Evolutionary conservation across 805 yeast species (phyloP), one percentile per base, ranked within the genome.

Genomic region (Kluyveromyces lactis): DNA sequence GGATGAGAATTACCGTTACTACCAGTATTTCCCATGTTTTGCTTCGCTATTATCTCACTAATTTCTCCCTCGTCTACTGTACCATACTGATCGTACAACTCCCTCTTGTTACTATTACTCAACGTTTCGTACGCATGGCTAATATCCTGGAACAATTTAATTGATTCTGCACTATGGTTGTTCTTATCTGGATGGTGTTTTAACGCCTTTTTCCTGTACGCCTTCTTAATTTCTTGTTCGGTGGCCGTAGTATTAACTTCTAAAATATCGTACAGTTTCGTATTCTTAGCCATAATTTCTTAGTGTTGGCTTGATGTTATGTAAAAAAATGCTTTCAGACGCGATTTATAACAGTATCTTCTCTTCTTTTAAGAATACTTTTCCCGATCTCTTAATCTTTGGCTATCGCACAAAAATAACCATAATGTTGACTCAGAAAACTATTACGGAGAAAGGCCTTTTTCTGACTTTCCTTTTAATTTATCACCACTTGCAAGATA

Each of bases 151-250:
- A 81, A 84, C 44, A 60, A 63, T 42, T 68, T 70, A 3, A 76
- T 73, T 28, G 73, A 64, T 21, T 62, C 68, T 5, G 72, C 73
- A 13, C 73, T 59, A 45, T 67, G 72, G 41, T 66, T 64, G 16
- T 75, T 74, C 49, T 75, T 74, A 53, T 81, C 89, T 1, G 89
- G 89, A 53, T 81, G 89, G 52, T 68, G 73, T 49, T 65, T 65
- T 36, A 73, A 52, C 2, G 78, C 77, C 37, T 69, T 58, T 36
- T 64, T 58, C 55, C 78, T 64, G 57, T 73, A 75, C 2, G 77
- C 78, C 52, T 72, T 73, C 52, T 72, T 75, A 50, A 75, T 71
- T 51, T 72, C 77, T 12, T 51, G 48, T 18, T 63, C 71, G 4
- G 66, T 51, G 4, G 80, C 77, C 13, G 61, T 55, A 7, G 71